Evolutionary conservation across 2,329 filamentous ascomycete species (phyloP).

Genomic region (Aspergillaceae sp.): DNA sequence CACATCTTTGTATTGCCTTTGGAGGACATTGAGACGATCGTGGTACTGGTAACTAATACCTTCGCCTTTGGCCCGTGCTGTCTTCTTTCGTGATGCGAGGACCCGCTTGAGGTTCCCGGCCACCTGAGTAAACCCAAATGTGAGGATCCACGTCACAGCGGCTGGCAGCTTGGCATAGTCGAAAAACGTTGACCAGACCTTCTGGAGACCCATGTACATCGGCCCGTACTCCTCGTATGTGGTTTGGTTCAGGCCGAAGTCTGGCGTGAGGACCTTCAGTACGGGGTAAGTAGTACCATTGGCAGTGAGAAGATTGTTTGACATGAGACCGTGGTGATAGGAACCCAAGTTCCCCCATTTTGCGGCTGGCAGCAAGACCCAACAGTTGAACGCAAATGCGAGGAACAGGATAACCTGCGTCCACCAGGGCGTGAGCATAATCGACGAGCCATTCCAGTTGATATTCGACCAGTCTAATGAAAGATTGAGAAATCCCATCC

Average conservation of each 20-base stretch:
- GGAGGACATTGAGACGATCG: slow-evolving; percentile 52
- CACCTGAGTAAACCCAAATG: slow-evolving; percentile 47
- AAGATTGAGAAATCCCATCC: slow-evolving; percentile 54
- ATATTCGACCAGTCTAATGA: slow-evolving; percentile 55
- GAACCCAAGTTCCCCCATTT: slow-evolving; percentile 49
- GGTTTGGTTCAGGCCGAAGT: slow-evolving; percentile 43
- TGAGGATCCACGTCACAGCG: slow-evolving; percentile 50
- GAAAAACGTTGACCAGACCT: slow-evolving; percentile 53
- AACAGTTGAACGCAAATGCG: slow-evolving; percentile 49
- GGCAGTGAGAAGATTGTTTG: slow-evolving; percentile 46
- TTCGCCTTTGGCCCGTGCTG: slow-evolving; percentile 18
- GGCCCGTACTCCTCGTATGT: slow-evolving; percentile 43
- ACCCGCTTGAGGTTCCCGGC: slow-evolving; percentile 40
- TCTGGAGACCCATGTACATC: slow-evolving; percentile 50
- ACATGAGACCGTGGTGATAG: slow-evolving; percentile 50
- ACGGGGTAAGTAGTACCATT: slow-evolving; percentile 43
- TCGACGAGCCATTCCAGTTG: slow-evolving; percentile 41
- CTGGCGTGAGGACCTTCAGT: slow-evolving; percentile 33
- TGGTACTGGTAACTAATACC: slow-evolving; percentile 48
- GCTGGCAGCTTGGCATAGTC: slow-evolving; percentile 53
- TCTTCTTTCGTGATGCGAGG: slow-evolving; percentile 26
- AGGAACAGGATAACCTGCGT: slow-evolving; percentile 52
- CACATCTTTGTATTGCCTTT: slow-evolving; percentile 50
- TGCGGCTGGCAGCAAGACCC: slow-evolving; percentile 51
- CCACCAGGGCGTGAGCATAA: slow-evolving; percentile 49